Base-by-base conservation (phyloP, 2,329 filamentous ascomycete genomes). In the Hortaea sp. region DNA sequence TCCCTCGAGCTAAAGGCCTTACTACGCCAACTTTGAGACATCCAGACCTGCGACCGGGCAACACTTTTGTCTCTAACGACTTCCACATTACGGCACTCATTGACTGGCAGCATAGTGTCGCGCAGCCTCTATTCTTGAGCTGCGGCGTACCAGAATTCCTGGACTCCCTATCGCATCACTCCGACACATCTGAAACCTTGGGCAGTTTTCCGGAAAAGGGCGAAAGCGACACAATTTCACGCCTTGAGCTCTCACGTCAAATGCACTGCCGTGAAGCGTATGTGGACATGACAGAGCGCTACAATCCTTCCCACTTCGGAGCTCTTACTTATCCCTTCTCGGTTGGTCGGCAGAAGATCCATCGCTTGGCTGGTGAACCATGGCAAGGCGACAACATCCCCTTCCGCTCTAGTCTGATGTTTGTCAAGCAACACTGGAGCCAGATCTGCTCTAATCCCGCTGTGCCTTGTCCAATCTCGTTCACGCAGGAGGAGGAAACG, bases 11-110 rank as follows among this genome's bases (percentile, higher is more conserved):
- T 10, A 43, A 44, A 6, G 47, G 48, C 45, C 48, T 53, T 12
- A 13, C 30, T 7, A 42, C 41, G 34, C 60, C 60, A 12, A 46
- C 56, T 9, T 46, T 67, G 34, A 59, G 63, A 28, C 64, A 68
- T 45, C 61, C 63, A 7, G 63, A 67, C 45, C 45, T 66, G 7
- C 49, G 56, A 7, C 61, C 59, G 2, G 58, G 57, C 49, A 66
- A 66, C 47, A 59, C 66, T 29, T 62, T 66, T 39, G 46, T 66
- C 4, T 57, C 55, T 28, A 53, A 62, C 5, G 46, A 61, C 31
- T 52, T 58, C 42, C 58, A 62, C 2, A 66, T 72, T 41, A 41
- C 37, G 1, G 32, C 49, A n/a, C 46, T 56, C 5, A 53, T 56
- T 29, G 53, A 56, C 31, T 56, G 52, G 52, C 53, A 54, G 42